A percentile compares a stretch with the other conserved stretches of the same genome.
Evolutionary conservation across 108 stramenopile species (phyloP).

Genomic region (Asterionellopsis glacialis): DNA sequence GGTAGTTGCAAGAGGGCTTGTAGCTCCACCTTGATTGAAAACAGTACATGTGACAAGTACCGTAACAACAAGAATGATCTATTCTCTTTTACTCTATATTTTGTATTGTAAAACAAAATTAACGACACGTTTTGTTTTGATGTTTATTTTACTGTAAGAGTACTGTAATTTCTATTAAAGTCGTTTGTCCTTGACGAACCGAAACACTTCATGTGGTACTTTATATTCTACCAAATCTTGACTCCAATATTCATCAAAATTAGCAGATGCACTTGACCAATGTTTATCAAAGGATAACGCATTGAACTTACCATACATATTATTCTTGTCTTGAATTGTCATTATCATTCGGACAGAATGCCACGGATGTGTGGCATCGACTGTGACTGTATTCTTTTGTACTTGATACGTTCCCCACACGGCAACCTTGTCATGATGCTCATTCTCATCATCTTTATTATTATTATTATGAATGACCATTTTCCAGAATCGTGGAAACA

Average conservation of each 20-base stretch:
- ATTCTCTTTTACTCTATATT: no score
- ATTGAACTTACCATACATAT: conserved; percentile 40
- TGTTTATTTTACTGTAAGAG: no score
- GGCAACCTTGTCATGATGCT: conserved; percentile 22
- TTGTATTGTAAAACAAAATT: no score
- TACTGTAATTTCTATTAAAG: conserved; percentile 29
- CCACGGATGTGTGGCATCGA: conserved; percentile 60
- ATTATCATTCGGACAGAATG: conserved; percentile 39
- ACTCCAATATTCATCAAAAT: conserved; percentile 48
- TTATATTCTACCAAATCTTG: conserved; percentile 55
- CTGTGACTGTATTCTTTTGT: conserved; percentile 47
- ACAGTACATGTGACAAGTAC: no score
- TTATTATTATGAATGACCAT: conserved; percentile 36
- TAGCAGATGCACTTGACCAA: conserved; percentile 42
- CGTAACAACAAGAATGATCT: no score
- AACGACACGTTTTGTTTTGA: no score
- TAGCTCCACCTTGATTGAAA: no score
- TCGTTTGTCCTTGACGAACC: conserved; percentile 53
- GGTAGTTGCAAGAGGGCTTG: no score
- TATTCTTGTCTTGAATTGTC: conserved; percentile 44
- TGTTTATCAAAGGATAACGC: conserved; percentile 55
- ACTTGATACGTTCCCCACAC: conserved; percentile 75
- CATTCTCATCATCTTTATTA: no score
- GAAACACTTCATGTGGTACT: conserved; percentile 54
- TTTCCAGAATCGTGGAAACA: conserved; percentile 57